These are phyloP conservation scores for Mortierella sp. DNA, from an alignment of 371 early-diverging fungal species.

Conservation along the genomic window DNA sequence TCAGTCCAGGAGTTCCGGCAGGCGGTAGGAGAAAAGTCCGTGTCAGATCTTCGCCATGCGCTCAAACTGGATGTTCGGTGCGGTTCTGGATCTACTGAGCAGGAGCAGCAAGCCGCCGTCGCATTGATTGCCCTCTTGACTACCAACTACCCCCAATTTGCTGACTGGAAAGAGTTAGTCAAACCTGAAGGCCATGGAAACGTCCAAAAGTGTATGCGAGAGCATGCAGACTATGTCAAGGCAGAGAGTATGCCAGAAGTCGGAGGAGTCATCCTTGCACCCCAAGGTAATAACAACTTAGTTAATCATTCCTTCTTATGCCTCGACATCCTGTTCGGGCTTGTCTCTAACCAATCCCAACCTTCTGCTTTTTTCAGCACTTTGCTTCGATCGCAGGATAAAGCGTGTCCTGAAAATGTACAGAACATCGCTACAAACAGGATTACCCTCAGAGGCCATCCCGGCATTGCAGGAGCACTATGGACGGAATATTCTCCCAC, in stretches of 20 bases:
- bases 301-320: too few species aligned
- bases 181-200: slow-evolving; percentile 81
- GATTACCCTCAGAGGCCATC: slow-evolving; percentile 71
- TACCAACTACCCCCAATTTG: slow-evolving; percentile 73
- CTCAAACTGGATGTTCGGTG: slow-evolving; percentile 89
- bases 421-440: slow-evolving; percentile 76
- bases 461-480: slow-evolving; percentile 79
- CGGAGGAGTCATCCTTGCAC: slow-evolving; percentile 65
- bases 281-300: slow-evolving; percentile 60
- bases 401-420: slow-evolving; percentile 87
- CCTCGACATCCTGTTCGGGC: background rate
- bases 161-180: slow-evolving; percentile 93
- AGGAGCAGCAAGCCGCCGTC: slow-evolving; percentile 78
- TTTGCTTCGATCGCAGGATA: slow-evolving; percentile 90
- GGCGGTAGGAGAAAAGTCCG: slow-evolving; percentile 81
- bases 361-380: slow-evolving; percentile 55
- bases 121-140: slow-evolving; percentile 81
- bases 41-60: slow-evolving; percentile 81
- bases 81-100: slow-evolving; percentile 76
- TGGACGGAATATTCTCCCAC: slow-evolving; percentile 84
- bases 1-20: slow-evolving; percentile 78
- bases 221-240: slow-evolving; percentile 59
- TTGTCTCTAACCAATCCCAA: background rate
- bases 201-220: slow-evolving; percentile 75
- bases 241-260: slow-evolving; percentile 66